Percentiles rank a stretch among this genome's conserved stretches.
Conservation (phyloP, 495 filamentous ascomycete species). For the Parathielavia appendiculata region DNA sequence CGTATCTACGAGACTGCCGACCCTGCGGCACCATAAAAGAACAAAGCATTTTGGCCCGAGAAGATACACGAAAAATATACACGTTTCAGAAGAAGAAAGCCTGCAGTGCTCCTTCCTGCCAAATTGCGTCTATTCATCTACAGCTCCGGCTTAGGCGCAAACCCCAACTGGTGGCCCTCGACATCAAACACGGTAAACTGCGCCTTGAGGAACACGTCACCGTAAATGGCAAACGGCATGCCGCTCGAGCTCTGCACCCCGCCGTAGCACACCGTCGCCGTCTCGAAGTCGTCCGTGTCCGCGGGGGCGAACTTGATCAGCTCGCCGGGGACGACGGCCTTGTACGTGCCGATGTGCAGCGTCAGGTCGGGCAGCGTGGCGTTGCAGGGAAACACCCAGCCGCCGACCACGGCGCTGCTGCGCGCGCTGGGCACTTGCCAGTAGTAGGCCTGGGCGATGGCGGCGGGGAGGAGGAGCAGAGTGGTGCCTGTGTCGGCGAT, state of each 20-base stretch:
- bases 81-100: not conserved
- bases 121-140: not conserved
- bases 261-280: conserved; percentile 55
- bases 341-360: conserved; percentile 57
- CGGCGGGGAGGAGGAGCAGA: conserved; percentile 58
- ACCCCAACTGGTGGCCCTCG: conserved; percentile 50
- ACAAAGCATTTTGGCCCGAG: not conserved
- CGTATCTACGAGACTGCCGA: not conserved
- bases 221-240: conserved; percentile 67
- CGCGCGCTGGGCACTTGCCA: conserved; percentile 51
- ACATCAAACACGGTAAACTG: conserved; percentile 75
- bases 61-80: not conserved
- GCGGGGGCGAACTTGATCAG: conserved; percentile 56
- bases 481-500: conserved; percentile 62
- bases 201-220: conserved; percentile 79
- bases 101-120: not conserved
- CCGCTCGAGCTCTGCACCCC: conserved; percentile 60
- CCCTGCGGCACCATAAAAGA: not conserved
- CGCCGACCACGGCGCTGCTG: conserved; percentile 48
- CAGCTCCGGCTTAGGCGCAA: conserved; percentile 45
- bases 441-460: conserved; percentile 64
- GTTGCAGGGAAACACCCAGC: conserved; percentile 40
- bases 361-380: conserved; percentile 33
- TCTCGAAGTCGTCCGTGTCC: conserved; percentile 33
- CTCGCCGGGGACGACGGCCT: conserved; percentile 54